These are phyloP conservation scores for Tympanopsis confertula DNA, from an alignment of 2,329 filamentous ascomycete genomes.

Conservation along the genomic window DNA sequence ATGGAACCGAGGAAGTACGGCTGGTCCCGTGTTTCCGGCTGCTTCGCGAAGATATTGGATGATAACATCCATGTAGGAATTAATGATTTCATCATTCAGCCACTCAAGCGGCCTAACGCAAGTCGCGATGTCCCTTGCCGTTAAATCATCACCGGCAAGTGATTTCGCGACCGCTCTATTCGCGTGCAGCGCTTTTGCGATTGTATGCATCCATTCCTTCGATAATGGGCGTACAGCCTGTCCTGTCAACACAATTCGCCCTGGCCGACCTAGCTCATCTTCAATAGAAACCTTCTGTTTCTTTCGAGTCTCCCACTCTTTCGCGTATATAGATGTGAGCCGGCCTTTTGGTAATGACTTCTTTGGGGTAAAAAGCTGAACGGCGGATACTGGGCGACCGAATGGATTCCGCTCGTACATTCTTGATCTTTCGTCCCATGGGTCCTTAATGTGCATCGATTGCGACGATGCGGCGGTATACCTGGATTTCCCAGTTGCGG, in stretches of 20 bases:
- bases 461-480: too few species aligned
- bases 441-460: too few species aligned
- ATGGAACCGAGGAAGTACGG: slow-evolving; percentile 7
- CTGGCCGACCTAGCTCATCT: slow-evolving; percentile 4
- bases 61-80: slow-evolving; percentile 8
- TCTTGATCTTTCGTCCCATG: too few species aligned
- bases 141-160: slow-evolving; percentile 5
- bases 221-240: slow-evolving; percentile 8
- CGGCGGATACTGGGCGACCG: neutral
- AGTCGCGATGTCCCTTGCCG: slow-evolving; percentile 8
- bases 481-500: too few species aligned
- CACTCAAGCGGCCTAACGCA: slow-evolving; percentile 6
- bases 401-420: too few species aligned
- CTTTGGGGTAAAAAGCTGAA: neutral
- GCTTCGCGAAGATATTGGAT: slow-evolving; percentile 6
- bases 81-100: slow-evolving; percentile 12
- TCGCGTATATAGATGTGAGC: neutral
- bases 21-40: slow-evolving; percentile 2
- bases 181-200: slow-evolving; percentile 2
- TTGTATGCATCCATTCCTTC: slow-evolving; percentile 6
- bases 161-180: slow-evolving; percentile 5
- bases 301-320: neutral
- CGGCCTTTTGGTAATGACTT: neutral
- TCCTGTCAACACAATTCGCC: slow-evolving; percentile 2
- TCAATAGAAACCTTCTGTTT: slow-evolving; percentile 2